These are phyloP conservation scores for Yarrowia keelungensis DNA, from an alignment of 805 yeast species.

Conservation along the genomic window DNA sequence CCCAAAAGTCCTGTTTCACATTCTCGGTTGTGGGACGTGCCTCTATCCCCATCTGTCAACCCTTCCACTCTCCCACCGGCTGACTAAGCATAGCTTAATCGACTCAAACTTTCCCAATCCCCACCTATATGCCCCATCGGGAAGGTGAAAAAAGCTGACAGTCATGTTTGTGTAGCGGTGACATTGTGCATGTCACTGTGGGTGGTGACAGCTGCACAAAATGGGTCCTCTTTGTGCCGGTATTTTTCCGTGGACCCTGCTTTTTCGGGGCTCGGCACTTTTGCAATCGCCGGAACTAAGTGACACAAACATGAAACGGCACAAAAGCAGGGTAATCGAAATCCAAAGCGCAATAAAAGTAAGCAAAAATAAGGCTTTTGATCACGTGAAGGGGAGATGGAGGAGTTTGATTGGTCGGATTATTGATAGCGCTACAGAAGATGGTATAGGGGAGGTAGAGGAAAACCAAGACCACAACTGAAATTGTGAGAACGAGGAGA, in stretches of 20 bases:
- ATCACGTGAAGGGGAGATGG: background rate
- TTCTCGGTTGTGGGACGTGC: background rate
- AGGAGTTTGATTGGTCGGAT: background rate
- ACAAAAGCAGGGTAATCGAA: slow-evolving; percentile 7
- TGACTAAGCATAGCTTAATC: background rate
- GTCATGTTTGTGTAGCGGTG: no score
- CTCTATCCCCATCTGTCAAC: no score
- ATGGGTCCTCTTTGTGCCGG: background rate
- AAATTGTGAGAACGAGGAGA: background rate
- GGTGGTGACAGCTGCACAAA: no score
- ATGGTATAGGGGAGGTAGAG: no score
- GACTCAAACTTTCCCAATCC: background rate
- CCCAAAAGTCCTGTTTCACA: background rate
- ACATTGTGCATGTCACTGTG: no score
- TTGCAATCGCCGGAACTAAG: background rate
- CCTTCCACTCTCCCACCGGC: background rate
- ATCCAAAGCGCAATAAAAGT: background rate
- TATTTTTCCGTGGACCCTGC: slow-evolving; percentile 26
- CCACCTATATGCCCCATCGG: background rate
- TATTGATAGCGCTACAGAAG: no score
- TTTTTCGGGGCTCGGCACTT: slow-evolving; percentile 4
- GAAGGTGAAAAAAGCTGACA: background rate
- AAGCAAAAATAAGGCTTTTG: background rate
- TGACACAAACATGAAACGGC: slow-evolving; percentile 13
- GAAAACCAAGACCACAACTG: background rate